Evolutionary conservation across 2,329 filamentous ascomycete species (phyloP).

Genomic region (Rutstroemia sp.): DNA sequence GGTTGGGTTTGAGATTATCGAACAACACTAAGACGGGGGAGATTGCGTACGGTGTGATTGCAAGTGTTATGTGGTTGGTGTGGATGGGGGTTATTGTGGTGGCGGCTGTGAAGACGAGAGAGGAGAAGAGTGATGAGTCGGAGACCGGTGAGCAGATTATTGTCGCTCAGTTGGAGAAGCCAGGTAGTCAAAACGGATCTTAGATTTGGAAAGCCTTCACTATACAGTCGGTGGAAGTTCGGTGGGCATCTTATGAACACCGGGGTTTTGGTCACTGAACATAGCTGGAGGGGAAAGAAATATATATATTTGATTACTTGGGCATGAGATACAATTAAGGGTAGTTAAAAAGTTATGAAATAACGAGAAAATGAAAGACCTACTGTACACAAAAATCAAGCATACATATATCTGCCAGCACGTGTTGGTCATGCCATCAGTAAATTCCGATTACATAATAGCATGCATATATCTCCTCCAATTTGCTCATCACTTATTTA

Average conservation of each 20-base stretch:
- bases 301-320: too few species aligned
- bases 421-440: too few species aligned
- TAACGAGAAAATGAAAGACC: too few species aligned
- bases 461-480: background rate
- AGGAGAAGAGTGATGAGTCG: background rate
- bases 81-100: conserved; percentile 35
- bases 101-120: conserved; percentile 2
- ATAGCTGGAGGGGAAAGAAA: too few species aligned
- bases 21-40: conserved; percentile 33
- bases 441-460: background rate
- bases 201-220: background rate
- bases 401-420: too few species aligned
- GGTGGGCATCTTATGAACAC: too few species aligned
- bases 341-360: too few species aligned
- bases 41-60: conserved; percentile 50
- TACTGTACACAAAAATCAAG: too few species aligned
- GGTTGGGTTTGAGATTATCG: conserved; percentile 49
- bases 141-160: background rate
- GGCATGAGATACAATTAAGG: too few species aligned
- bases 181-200: background rate
- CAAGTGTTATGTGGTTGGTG: conserved; percentile 39
- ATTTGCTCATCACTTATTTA: background rate
- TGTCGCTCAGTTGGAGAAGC: background rate
- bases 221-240: background rate
- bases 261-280: too few species aligned